phyloP scores from a whole-genome alignment of 345 rosid genomes.

The Rubroshorea leprosula region DNA sequence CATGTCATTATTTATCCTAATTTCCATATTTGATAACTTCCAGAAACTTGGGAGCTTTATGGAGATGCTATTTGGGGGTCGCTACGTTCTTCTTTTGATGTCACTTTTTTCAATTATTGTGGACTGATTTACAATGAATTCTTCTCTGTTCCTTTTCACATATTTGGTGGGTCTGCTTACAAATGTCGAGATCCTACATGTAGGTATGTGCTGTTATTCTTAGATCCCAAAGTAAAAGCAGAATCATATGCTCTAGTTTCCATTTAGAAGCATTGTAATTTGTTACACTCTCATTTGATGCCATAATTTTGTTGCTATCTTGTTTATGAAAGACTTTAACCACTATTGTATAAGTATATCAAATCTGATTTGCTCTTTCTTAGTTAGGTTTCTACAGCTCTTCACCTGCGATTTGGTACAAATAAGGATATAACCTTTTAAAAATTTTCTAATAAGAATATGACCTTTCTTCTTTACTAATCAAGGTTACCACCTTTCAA shows the following conservation, averaged over 20 bases:
- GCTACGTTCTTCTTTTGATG: constrained; percentile 86
- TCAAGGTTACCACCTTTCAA: too few relatives aligned
- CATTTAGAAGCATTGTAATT: constrained; percentile 5
- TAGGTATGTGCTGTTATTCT: constrained; percentile 41
- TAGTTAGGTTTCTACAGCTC: too few relatives aligned
- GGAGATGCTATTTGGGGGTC: constrained; percentile 98
- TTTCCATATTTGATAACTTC: constrained; percentile 12
- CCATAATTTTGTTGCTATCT: background rate
- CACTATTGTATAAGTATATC: too few relatives aligned
- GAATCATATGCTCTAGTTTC: constrained; percentile 1
- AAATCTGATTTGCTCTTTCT: too few relatives aligned
- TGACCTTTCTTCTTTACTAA: too few relatives aligned
- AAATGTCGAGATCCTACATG: constrained; percentile 75
- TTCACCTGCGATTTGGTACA: too few relatives aligned
- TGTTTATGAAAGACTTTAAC: background rate
- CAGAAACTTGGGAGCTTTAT: constrained; percentile 99
- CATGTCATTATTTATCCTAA: constrained; percentile 8
- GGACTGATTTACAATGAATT: constrained; percentile 98
- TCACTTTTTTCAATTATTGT: constrained; percentile 93
- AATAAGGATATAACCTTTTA: too few relatives aligned
- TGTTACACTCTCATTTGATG: constrained; percentile 8
- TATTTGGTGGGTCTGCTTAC: constrained; percentile 93
- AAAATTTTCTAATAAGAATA: too few relatives aligned
- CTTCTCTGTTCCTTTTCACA: constrained; percentile 91
- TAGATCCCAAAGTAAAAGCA: background rate